Conservation (phyloP, 139 green algal genomes). For the Penium margaritaceum region DNA sequence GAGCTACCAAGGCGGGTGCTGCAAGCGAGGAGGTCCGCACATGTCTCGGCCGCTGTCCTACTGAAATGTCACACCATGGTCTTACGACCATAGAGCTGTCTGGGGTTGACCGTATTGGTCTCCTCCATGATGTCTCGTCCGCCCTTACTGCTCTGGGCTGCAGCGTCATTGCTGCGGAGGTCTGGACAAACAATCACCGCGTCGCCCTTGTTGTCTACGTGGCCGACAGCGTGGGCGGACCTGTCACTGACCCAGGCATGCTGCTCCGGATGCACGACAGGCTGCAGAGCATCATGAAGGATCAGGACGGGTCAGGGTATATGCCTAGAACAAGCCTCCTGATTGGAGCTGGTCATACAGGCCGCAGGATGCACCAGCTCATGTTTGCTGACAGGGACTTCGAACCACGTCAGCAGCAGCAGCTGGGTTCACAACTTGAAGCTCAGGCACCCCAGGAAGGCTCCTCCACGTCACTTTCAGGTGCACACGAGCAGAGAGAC, state of each 20-base stretch:
- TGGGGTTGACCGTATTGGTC: constrained; percentile 67
- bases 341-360: constrained; percentile 63
- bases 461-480: background rate
- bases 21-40: constrained; percentile 20
- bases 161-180: constrained; percentile 71
- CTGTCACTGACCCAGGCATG: constrained; percentile 24
- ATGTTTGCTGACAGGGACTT: constrained; percentile 60
- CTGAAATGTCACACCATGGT: constrained; percentile 39
- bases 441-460: too few relatives aligned
- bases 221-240: constrained; percentile 32
- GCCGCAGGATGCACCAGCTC: constrained; percentile 82
- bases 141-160: constrained; percentile 73
- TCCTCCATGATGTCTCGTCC: constrained; percentile 76
- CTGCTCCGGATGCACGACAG: constrained; percentile 20
- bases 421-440: too few relatives aligned
- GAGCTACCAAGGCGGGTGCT: constrained; percentile 45
- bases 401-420: too few relatives aligned
- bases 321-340: constrained; percentile 4
- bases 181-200: constrained; percentile 52
- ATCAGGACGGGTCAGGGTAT: background rate
- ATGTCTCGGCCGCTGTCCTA: constrained; percentile 46
- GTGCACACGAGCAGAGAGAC: background rate
- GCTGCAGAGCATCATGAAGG: constrained; percentile 28
- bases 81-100: constrained; percentile 80
- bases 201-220: constrained; percentile 39